A percentile compares a stretch with the other conserved stretches of the same genome.
phyloP scores from a whole-genome alignment of 352 stramenopile genomes.

The Globisporangium alternatum region DNA sequence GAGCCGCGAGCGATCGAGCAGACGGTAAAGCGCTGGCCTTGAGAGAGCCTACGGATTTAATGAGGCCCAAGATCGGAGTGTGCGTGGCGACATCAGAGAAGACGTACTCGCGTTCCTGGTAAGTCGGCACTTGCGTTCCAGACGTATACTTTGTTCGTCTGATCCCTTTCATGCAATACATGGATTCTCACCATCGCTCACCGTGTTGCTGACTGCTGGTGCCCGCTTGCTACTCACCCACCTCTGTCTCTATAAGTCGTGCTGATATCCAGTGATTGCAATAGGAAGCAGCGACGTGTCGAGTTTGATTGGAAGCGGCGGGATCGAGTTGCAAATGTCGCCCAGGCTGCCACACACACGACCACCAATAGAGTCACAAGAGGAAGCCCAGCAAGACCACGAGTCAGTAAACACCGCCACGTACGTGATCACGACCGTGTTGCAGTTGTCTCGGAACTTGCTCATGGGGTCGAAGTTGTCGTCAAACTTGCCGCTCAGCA shows the following conservation, averaged over 20 bases:
- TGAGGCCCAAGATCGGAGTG: background rate
- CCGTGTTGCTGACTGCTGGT: background rate
- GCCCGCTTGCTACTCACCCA: background rate
- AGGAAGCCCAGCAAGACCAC: background rate
- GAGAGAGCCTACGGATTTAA: background rate
- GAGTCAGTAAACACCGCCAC: slow-evolving; percentile 17
- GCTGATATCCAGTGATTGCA: slow-evolving; percentile 18
- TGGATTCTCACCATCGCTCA: background rate
- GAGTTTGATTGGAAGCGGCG: slow-evolving; percentile 57
- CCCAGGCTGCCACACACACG: slow-evolving; percentile 30
- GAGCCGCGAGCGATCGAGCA: slow-evolving; percentile 25
- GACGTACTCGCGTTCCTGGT: background rate
- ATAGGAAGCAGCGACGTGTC: slow-evolving; percentile 64
- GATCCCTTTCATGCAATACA: slow-evolving; percentile 1
- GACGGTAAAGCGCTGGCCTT: slow-evolving; percentile 9
- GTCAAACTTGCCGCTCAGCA: slow-evolving; percentile 51
- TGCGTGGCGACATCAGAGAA: no score
- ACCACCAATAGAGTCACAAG: slow-evolving; percentile 1
- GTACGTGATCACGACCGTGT: slow-evolving; percentile 55
- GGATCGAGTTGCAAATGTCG: slow-evolving; percentile 60
- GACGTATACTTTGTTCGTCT: background rate
- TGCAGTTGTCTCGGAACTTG: slow-evolving; percentile 70
- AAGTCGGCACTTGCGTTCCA: background rate
- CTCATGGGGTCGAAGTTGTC: slow-evolving; percentile 55
- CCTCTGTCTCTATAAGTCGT: slow-evolving; percentile 13